Evolutionary conservation across 2,329 filamentous ascomycete genomes (phyloP), one percentile per base, ranked within the genome.

Genomic region (Grosmannia serpens): DNA sequence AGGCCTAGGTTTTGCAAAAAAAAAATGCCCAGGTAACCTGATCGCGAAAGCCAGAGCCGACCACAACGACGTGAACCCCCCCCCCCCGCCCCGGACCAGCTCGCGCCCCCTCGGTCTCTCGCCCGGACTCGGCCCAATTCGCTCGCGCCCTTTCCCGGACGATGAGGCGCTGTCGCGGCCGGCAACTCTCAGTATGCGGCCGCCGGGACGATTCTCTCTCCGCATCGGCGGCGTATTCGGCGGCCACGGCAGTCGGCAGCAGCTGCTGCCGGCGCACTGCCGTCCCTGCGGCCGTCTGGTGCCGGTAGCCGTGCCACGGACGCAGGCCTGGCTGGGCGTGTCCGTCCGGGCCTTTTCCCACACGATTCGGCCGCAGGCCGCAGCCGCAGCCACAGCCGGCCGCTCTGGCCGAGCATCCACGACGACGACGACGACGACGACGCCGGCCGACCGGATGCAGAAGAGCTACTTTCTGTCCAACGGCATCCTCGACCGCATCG

Each of bases 381-480:
- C 44, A 5, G 2, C 7, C 50, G 15, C 50, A 27, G 26, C 15
- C 15, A 15, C 17, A 4, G 13, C 15, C 49, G 29, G 44, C 44
- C 17, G 44, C 44, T 24, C 41, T 11, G n/a, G 41, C 20, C 44
- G 13, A 27, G 29, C 22, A 26, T 3, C 20, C 11, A 17, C 58
- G 22, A 27, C 47, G 10, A 17, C 24, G 49, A 11, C 24, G 15
- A 35, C 41, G 44, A 31, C 29, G 33, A 9, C 17, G 7, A 44
- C 11, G 20, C 59, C 63, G n/a, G 62, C 63, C 11, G 66, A 63
- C 22, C 61, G 59, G 10, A 63, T 67, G 35, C 67, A 65, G 44
- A 63, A 68, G 53, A 65, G 67, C 61, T 71, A 69, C 59, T 72
- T 72, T 53, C 64, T 70, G 33, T 71, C 70, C 53, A 72, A 71